Base-by-base conservation (phyloP, 331 rosid species). In the Malus hybrid region DNA sequence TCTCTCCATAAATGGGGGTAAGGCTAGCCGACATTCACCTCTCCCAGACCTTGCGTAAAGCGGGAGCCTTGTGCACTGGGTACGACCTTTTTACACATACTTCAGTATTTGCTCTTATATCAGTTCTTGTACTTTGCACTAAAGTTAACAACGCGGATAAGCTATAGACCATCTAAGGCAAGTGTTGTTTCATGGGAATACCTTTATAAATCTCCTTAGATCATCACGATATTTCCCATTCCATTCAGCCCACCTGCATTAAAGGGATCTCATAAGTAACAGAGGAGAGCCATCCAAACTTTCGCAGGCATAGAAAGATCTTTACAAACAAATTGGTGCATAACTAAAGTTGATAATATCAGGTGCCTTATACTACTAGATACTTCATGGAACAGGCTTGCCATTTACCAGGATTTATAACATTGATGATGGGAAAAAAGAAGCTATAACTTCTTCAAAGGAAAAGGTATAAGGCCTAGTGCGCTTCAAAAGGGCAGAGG, bases 191-290 rank as follows among this genome's bases (percentile, higher is more conserved):
- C 64, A 5, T 16, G 57, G 57, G 59, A 79, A 80, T 81, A 92
- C 99, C 99, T 90, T 95, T 70, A 92, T 90, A 82, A 90, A 95
- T 89, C 82, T 90, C 70, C 99, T 80, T 15, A 95, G n/a, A 69
- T 95, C 97, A 78, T 95, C 99, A 62, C 99, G 99, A 77, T 86
- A 95, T 65, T 69, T 90, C 39, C 96, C 99, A 77, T 95, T 95
- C 99, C 99, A 95, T 88, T 95, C 99, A 22, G 97, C 99, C 99
- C 99, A 95, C 86, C 98, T 95, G 80, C 79, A 83, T 74, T 79
- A 59, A 74, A 69, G 75, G 77, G 52, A 80, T 78, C 77, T 69
- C 55, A 15, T 16, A 59, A 79, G 22, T 16, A 71, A 77, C 42
- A 13, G 31, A 71, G 32, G 54, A 62, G 61, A 80, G 46, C 28